phyloP scores from a whole-genome alignment of 1,284 basidiomycete genomes.

The Thelephora terrestris region DNA sequence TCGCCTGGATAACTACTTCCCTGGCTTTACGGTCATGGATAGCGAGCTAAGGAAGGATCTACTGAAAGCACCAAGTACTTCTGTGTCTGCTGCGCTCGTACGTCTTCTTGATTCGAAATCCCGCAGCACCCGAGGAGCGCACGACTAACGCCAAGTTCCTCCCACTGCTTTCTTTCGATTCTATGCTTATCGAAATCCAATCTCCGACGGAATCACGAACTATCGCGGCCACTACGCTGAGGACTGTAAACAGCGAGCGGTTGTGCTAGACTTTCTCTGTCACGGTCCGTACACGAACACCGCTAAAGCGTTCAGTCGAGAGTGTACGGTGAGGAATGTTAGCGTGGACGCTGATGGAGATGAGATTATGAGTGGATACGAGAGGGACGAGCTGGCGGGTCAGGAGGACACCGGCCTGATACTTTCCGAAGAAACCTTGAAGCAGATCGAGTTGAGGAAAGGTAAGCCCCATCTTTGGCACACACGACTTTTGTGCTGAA shows the following conservation, averaged over 20 bases:
- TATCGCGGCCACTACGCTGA: too few relatives aligned
- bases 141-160: too few relatives aligned
- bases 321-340: conserved; percentile 43
- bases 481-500: neutral
- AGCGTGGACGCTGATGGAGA: conserved; percentile 57
- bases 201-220: too few relatives aligned
- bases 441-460: conserved; percentile 42
- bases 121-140: too few relatives aligned
- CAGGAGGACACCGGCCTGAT: conserved; percentile 13
- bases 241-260: conserved; percentile 36
- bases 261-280: conserved; percentile 75
- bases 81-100: too few relatives aligned
- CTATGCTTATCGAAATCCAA: too few relatives aligned
- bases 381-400: conserved; percentile 14
- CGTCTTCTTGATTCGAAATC: too few relatives aligned
- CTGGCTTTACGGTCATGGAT: too few relatives aligned
- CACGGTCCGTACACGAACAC: conserved; percentile 66
- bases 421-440: conserved; percentile 33
- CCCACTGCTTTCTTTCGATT: too few relatives aligned
- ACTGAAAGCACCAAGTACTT: too few relatives aligned
- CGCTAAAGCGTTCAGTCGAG: conserved; percentile 59
- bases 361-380: conserved; percentile 32
- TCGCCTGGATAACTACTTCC: too few relatives aligned
- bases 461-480: conserved; percentile 30
- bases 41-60: too few relatives aligned